Base-by-base conservation (phyloP, 2,329 filamentous ascomycete species). In the Trichophyton schoenleinii region DNA sequence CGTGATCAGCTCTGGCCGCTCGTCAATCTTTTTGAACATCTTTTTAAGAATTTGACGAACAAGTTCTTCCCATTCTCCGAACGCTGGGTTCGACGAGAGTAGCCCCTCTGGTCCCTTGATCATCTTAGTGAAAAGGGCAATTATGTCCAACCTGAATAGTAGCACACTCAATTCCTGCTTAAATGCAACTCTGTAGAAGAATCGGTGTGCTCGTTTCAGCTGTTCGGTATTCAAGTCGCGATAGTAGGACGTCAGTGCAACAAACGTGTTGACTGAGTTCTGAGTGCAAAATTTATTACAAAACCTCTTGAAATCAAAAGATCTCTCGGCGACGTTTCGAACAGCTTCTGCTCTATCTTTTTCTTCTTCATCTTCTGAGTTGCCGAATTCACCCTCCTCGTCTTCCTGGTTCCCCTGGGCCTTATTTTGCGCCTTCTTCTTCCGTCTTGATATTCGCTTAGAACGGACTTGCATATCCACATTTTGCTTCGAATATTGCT, bases 401-500 rank as follows among this genome's bases (percentile, higher is more conserved):
- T 66, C 71, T 7, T 62, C 68, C 2, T 68, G 65, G 18, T 73
- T 71, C 48, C 72, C 71, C 22, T 70, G 74, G 13, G 13, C 25
- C 4, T 72, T 76, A 66, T 76, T 81, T 73, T 87, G 87, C 75
- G 89, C 92, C 66, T 76, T 81, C 73, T 87, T 88, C 75, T 89
- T 94, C 68, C 81, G 85, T 49, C 87, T 82, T 3, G 85, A 83
- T 57, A 87, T 81, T 65, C 87, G 84, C 64, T 88, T 86, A 0
- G 91, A 95, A 59, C 91, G 88, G 25, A 99, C 85, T 72, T 97
- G 91, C 79, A 99, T 84, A 69, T 97, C 91, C 4, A 87, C 84
- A 68, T 99, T 97, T 70, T 95, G 89, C 72, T 96, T 96, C 0
- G 91, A 92, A 70, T 96, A 99, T 4, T 85, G 83, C 73, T 99